These are phyloP conservation scores for Lathyrus tuberosus DNA, from an alignment of 306 rosid genomes.

Conservation along the genomic window DNA sequence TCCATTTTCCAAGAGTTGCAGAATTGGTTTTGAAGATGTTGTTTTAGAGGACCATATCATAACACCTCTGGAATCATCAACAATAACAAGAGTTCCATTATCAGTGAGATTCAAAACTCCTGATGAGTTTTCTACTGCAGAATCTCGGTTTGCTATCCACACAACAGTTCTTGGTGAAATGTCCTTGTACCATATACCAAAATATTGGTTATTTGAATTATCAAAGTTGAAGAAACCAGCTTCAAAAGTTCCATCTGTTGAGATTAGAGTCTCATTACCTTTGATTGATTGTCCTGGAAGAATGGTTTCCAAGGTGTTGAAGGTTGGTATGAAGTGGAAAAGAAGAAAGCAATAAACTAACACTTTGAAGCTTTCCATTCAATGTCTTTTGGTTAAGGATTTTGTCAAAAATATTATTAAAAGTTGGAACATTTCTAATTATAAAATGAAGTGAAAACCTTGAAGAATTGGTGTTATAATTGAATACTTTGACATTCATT, in stretches of 20 bases:
- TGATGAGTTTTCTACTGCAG: conserved; percentile 30
- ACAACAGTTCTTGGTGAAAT: conserved; percentile 38
- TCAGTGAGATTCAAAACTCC: conserved; percentile 36
- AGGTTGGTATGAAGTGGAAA: conserved; percentile 26
- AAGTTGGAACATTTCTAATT: no score
- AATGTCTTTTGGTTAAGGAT: conserved; percentile 4
- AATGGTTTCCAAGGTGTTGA: conserved; percentile 24
- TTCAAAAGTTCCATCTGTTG: conserved; percentile 32
- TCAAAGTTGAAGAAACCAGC: conserved; percentile 42
- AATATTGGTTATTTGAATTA: conserved; percentile 30
- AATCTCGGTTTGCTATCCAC: conserved; percentile 46
- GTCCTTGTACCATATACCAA: conserved; percentile 42
- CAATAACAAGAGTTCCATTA: conserved; percentile 34
- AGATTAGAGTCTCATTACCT: conserved; percentile 32
- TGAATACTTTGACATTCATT: no score
- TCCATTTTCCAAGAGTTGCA: conserved; percentile 45
- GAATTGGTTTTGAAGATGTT: conserved; percentile 28
- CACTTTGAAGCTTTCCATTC: conserved; percentile 42
- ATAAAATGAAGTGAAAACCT: conserved; percentile 1
- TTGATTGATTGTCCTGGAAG: conserved; percentile 33
- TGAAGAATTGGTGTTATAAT: neutral
- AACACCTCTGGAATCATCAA: conserved; percentile 17
- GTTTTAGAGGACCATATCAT: conserved; percentile 34
- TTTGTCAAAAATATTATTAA: neutral
- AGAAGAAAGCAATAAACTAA: conserved; percentile 20